Percentiles rank a stretch among this genome's conserved stretches.
These are phyloP conservation scores for Echria macrotheca DNA, from an alignment of 495 filamentous ascomycete species.

Conservation along the genomic window DNA sequence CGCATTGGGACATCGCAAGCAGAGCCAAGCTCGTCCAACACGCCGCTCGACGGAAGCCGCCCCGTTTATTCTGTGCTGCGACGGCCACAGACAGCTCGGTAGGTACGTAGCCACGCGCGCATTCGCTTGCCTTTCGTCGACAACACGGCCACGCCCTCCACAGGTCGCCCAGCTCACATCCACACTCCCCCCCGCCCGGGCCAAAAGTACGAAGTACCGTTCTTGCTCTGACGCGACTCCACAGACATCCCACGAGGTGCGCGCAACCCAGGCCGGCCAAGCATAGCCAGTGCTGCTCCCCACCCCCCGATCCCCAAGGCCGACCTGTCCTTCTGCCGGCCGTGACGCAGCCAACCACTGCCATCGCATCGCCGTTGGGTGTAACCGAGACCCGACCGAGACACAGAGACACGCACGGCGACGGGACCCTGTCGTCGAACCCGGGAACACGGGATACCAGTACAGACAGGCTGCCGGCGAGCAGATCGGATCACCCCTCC, in stretches of 20 bases:
- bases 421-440: conserved; percentile 17
- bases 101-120: conserved; percentile 13
- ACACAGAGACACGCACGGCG: conserved; percentile 20
- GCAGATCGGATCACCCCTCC: conserved; percentile 4
- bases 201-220: conserved; percentile 13
- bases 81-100: conserved; percentile 9
- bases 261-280: too few species aligned
- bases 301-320: conserved; percentile 14
- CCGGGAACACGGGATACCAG: conserved; percentile 22
- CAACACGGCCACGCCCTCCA: conserved; percentile 3
- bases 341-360: conserved; percentile 27
- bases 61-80: conserved; percentile 8
- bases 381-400: conserved; percentile 27
- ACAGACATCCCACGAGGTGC: too few species aligned
- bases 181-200: not conserved
- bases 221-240: conserved; percentile 36
- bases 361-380: conserved; percentile 24
- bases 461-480: not conserved
- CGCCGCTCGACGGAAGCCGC: conserved; percentile 3
- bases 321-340: conserved; percentile 23
- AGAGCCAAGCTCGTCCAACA: conserved; percentile 3
- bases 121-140: not conserved
- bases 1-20: not conserved
- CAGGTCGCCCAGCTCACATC: not conserved
- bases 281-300: conserved; percentile 22